Base-by-base conservation (phyloP, 1,139 yeast genomes). In the Yamadazyma blattariae region DNA sequence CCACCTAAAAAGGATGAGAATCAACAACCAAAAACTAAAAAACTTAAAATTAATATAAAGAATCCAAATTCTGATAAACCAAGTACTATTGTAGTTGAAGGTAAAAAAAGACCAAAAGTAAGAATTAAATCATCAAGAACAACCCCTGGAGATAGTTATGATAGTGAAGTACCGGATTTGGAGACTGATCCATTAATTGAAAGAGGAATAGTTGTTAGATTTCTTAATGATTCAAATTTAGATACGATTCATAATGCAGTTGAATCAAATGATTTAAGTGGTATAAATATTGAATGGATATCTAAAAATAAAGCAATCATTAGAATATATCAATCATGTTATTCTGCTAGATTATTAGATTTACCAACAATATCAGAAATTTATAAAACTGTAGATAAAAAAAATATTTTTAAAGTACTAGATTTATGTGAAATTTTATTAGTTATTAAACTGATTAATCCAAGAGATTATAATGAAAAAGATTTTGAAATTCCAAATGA, bases 161-260 rank as follows among this genome's bases (percentile, higher is more conserved):
- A 92, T 54, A 85, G 96, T 1, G 98, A 92, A 51, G 97, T 96
- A 9, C 96, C 97, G 1, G 97, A 92, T 50, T 66, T 88, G 29
- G 98, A 92, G 56, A 97, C 89, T 40, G 97, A 92, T 52, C 98
- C 98, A 0, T 64, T 88, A 46, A 67, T 89, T 18, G 97, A 92
- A 53, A 95, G 86, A 46, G 96, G 95, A 0, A 73, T 92, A 3
- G 68, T 89, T 1, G 58, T 92, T 32, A 69, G 98, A 34, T 82
- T 92, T 64, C 54, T 86, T 9, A 85, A 92, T 15, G 96, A 88
- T 46, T 74, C 81, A 21, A 88, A 84, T 47, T 60, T 87, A 34
- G 96, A 87, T 45, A 78, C 76, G 45, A 77, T 92, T n/a, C 79
- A 82, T 35, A 76, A 77, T 33, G 87, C 95, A 9, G 83, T 84